These are phyloP conservation scores for Geranomyces michiganensis DNA, from an alignment of 192 early-diverging fungal species.

Conservation along the genomic window DNA sequence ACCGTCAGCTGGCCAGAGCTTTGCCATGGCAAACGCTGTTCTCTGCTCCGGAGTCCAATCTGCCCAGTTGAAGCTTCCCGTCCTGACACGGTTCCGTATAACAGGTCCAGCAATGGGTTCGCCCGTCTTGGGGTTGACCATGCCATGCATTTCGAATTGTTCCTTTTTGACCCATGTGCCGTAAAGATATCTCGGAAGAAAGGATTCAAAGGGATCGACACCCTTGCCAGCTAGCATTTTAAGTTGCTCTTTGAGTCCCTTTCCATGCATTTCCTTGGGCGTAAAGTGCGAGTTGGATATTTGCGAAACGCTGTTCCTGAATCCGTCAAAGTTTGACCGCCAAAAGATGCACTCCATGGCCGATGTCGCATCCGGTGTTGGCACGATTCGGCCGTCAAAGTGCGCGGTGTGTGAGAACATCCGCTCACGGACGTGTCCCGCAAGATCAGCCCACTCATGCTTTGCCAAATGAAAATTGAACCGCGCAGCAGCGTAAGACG, in stretches of 20 bases:
- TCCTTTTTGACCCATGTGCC: conserved; percentile 61
- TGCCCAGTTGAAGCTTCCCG: conserved; percentile 59
- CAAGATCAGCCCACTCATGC: conserved; percentile 36
- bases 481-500: conserved; percentile 51
- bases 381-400: conserved; percentile 56
- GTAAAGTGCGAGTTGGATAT: conserved; percentile 42
- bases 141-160: conserved; percentile 37
- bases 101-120: conserved; percentile 30
- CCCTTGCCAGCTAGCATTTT: conserved; percentile 39
- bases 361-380: conserved; percentile 23
- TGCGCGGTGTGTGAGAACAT: conserved; percentile 45
- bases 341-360: conserved; percentile 56
- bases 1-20: conserved; percentile 43
- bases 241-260: conserved; percentile 37
- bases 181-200: conserved; percentile 42
- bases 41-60: conserved; percentile 49
- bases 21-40: conserved; percentile 39
- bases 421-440: conserved; percentile 2
- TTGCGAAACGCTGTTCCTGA: conserved; percentile 49
- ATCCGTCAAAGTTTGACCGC: conserved; percentile 60
- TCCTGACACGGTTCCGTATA: conserved; percentile 35
- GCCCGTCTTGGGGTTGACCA: conserved; percentile 37
- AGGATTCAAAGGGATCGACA: conserved; percentile 31
- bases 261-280: conserved; percentile 40
- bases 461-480: conserved; percentile 51